A percentile compares a stretch with the other conserved stretches of the same genome.
phyloP scores from a whole-genome alignment of 352 stramenopile species.

The Globisporangium spinosum region DNA sequence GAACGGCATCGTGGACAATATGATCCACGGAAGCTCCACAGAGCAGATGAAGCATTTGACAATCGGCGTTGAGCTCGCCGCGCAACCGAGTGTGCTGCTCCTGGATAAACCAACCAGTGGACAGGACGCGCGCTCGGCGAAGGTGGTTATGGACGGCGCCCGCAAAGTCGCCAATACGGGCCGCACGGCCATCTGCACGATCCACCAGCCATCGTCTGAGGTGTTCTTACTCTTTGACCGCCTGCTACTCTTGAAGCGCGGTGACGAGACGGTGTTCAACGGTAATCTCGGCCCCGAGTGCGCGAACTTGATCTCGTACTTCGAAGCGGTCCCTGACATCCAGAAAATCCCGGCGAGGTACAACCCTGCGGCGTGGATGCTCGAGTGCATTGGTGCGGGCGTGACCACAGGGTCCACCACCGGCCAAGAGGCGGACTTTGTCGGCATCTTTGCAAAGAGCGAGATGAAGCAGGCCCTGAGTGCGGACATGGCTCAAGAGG shows the following conservation, averaged over 20 bases:
- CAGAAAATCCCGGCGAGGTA: conserved; percentile 26
- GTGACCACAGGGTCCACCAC: conserved; percentile 28
- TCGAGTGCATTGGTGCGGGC: conserved; percentile 25
- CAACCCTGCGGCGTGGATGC: conserved; percentile 25
- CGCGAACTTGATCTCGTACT: conserved; percentile 22
- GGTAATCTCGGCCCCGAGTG: conserved; percentile 20
- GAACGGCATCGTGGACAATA: conserved; percentile 19
- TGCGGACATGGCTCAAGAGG: background rate
- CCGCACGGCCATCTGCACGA: conserved; percentile 21
- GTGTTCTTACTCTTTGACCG: conserved; percentile 57
- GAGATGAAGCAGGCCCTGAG: conserved; percentile 1
- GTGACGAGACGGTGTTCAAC: conserved; percentile 48
- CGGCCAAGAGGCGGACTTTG: conserved; percentile 3
- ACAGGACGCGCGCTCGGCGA: conserved; percentile 4
- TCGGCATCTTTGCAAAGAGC: background rate
- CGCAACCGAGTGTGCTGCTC: conserved; percentile 9
- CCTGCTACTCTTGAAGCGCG: conserved; percentile 69
- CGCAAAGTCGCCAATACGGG: conserved; percentile 11
- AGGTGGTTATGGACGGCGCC: conserved; percentile 16
- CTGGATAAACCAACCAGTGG: conserved; percentile 4
- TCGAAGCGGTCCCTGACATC: conserved; percentile 26
- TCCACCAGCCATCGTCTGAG: conserved; percentile 2
- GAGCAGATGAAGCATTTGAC: conserved; percentile 18
- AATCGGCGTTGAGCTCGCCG: conserved; percentile 5
- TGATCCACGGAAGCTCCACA: conserved; percentile 17